Evolutionary conservation across 192 early-diverging fungal genomes (phyloP), one percentile per base, ranked within the genome.

Genomic region (Coemansia sp.): DNA sequence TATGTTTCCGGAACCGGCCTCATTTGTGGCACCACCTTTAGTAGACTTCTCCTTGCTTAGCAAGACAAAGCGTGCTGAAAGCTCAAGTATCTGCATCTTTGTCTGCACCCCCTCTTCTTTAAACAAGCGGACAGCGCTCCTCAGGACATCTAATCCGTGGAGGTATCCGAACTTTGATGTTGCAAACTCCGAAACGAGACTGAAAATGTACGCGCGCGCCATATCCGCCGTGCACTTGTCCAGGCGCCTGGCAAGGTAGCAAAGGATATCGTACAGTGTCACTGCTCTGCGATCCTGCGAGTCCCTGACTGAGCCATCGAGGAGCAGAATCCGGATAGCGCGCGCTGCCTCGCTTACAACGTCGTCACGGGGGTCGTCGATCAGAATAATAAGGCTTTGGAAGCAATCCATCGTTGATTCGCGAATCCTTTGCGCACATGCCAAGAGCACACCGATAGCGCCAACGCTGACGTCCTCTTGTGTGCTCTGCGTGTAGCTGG

Each of bases 141-240:
- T 86, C 35, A 99, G 84, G 8, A 92, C 86, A 72, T 98, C 96
- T 9, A 92, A 90, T 7, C 88, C 91, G 4, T 91, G 72, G 8
- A 67, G 68, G 16, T 76, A 74, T 4, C 87, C 84, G 9, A 94
- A 79, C 37, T 80, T 74, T 21, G 82, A 74, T 25, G 63, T 73
- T 23, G 85, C 74, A 83, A 96, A 90, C 61, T 94, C 90, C 28
- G 92, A 87, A 23, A 98, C 88, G 45, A 99, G 80, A 87, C 92
- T 93, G 59, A 95, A 84, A 16, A 98, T 87, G 28, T 89, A 87
- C 4, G 95, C 93, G 13, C 93, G 81, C 16, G 97, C 95, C 52
- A 75, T 26, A 26, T 77, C 74, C 2, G 55, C 71, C 9, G 31
- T 60, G 58, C 43, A 55, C 9, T 9, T 13, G 13, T 72, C 69